Evolutionary conservation across 2,329 filamentous ascomycete genomes (phyloP).

Genomic region (Colletotrichum simmondsii): DNA sequence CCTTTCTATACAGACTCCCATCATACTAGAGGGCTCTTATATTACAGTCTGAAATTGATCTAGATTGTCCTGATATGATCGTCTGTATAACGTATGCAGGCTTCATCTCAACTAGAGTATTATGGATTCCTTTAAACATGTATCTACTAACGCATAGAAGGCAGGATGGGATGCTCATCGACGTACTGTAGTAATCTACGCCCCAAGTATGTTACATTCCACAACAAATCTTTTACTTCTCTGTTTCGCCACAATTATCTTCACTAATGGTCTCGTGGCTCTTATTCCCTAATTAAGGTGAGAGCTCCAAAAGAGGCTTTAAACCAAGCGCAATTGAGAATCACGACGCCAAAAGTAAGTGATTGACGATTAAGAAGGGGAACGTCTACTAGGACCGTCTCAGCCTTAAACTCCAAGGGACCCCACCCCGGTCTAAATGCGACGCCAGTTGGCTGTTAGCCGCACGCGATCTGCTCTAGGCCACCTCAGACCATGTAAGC

Average conservation of each 20-base stretch:
- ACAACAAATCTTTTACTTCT: too few species aligned
- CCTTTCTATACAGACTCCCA: too few species aligned
- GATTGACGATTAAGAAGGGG: not conserved
- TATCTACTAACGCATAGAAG: not conserved
- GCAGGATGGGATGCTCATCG: not conserved
- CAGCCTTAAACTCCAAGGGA: not conserved
- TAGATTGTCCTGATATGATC: not conserved
- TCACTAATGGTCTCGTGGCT: not conserved
- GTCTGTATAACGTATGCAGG: accelerated
- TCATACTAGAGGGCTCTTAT: too few species aligned
- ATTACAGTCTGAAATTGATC: not conserved
- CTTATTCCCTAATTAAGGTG: not conserved
- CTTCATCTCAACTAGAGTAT: accelerated
- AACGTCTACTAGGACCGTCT: not conserved
- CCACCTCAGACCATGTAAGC: not conserved
- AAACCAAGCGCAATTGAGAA: not conserved
- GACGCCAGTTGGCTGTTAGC: not conserved
- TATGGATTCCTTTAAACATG: not conserved
- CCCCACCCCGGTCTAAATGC: not conserved
- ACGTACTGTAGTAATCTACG: not conserved
- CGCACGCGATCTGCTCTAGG: not conserved
- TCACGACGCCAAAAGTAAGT: not conserved
- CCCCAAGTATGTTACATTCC: too few species aligned
- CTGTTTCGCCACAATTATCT: not conserved
- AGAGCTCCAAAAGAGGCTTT: not conserved